Percentiles rank a stretch among this genome's conserved stretches.
phyloP scores from a whole-genome alignment of 2,329 filamentous ascomycete genomes.

The Cercospora zeae-maydis region DNA sequence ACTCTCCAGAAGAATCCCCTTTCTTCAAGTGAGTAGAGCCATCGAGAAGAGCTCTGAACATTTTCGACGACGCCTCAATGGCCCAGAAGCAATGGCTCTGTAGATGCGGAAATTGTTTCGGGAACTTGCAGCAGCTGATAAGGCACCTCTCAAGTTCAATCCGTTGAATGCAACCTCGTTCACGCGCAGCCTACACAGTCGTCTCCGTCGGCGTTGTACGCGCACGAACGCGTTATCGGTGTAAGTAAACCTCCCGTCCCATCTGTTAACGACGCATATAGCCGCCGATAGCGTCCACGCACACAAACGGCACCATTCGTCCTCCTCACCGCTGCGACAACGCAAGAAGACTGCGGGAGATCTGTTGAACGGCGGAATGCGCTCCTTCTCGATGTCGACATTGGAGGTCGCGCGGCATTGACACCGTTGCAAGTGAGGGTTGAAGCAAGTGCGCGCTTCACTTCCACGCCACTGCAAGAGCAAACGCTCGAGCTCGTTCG shows the following conservation, averaged over 20 bases:
- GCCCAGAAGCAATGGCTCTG: slow-evolving; percentile 12
- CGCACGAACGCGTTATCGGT: not conserved
- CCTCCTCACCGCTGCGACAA: slow-evolving; percentile 3
- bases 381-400: not conserved
- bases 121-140: slow-evolving; percentile 16
- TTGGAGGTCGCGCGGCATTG: not conserved
- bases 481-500: slow-evolving; percentile 1
- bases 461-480: not conserved
- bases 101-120: slow-evolving; percentile 14
- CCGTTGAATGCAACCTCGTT: not conserved
- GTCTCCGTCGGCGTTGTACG: not conserved
- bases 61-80: not conserved
- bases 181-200: not conserved
- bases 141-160: not conserved
- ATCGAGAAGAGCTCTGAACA: not conserved
- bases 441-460: slow-evolving; percentile 3
- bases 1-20: not conserved
- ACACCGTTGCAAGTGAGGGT: not conserved
- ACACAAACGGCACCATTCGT: slow-evolving; percentile 16
- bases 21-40: not conserved
- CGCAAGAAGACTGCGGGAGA: not conserved
- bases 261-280: not conserved
- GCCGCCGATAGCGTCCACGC: slow-evolving; percentile 7
- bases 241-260: not conserved
- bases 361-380: not conserved